Conservation (phyloP, 805 yeast genomes). For the Kurtzmaniella fragi region DNA sequence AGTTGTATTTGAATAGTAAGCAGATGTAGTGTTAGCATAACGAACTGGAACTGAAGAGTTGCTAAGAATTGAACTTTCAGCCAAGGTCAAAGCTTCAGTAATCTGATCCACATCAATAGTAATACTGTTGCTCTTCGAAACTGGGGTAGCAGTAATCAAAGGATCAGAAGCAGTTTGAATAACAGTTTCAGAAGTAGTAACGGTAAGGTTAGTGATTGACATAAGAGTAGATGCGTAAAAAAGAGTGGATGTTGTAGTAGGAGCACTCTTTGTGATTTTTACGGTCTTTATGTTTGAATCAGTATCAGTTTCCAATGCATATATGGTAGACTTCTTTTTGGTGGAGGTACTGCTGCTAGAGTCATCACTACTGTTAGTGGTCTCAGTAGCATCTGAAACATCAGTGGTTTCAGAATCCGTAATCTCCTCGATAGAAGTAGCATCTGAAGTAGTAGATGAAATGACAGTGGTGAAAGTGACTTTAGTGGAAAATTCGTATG, state of each 20-base stretch:
- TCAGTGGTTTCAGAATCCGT: no score
- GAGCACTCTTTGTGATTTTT: slow-evolving; percentile 8
- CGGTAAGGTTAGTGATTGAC: slow-evolving; percentile 19
- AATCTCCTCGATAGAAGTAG: neutral
- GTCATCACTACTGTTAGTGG: neutral
- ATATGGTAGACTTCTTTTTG: slow-evolving; percentile 9
- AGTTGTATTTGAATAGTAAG: neutral
- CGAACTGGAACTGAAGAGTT: neutral
- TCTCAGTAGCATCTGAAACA: no score
- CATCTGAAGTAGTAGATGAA: slow-evolving; percentile 1
- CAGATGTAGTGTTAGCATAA: neutral
- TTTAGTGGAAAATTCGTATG: slow-evolving; percentile 7
- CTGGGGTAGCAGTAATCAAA: slow-evolving; percentile 20
- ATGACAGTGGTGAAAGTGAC: slow-evolving; percentile 8
- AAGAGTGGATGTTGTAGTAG: slow-evolving; percentile 24
- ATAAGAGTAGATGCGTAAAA: slow-evolving; percentile 13
- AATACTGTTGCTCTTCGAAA: slow-evolving; percentile 15
- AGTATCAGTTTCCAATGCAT: slow-evolving; percentile 16
- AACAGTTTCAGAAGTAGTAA: slow-evolving; percentile 13
- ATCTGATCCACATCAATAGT: slow-evolving; percentile 19
- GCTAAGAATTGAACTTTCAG: neutral
- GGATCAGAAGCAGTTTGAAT: slow-evolving; percentile 22
- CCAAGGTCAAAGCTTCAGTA: slow-evolving; percentile 12
- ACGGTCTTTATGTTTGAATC: slow-evolving; percentile 1
- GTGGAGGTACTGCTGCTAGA: neutral